phyloP scores from a whole-genome alignment of 2,329 filamentous ascomycete species.

The Fusarium sp. region DNA sequence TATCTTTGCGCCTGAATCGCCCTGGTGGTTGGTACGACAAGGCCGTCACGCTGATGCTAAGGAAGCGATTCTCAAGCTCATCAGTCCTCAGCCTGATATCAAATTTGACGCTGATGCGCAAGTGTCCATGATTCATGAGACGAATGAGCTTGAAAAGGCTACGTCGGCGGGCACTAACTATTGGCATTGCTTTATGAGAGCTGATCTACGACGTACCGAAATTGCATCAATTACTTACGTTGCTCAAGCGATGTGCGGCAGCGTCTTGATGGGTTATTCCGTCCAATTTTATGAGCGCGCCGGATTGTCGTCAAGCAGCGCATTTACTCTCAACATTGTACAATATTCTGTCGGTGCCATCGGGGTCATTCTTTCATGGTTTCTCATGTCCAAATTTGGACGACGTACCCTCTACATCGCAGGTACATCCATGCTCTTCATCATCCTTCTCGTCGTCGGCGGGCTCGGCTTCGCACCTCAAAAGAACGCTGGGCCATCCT shows the following conservation, averaged over 20 bases:
- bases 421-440: constrained; percentile 62
- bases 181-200: constrained; percentile 60
- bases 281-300: constrained; percentile 62
- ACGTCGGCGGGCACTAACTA: constrained; percentile 57
- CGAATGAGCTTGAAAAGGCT: constrained; percentile 59
- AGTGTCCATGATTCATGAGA: constrained; percentile 46
- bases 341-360: constrained; percentile 58
- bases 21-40: constrained; percentile 60
- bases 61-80: constrained; percentile 42
- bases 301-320: constrained; percentile 51
- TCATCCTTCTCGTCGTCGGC: constrained; percentile 58
- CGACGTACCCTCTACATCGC: constrained; percentile 58
- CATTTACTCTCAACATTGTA: constrained; percentile 56
- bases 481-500: constrained; percentile 55
- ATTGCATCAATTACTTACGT: constrained; percentile 59
- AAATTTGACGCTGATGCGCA: constrained; percentile 42
- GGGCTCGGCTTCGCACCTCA: constrained; percentile 64
- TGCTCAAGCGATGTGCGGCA: constrained; percentile 55
- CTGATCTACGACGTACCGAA: constrained; percentile 59
- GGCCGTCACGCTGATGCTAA: constrained; percentile 36
- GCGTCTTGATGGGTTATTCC: constrained; percentile 67
- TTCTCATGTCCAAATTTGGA: constrained; percentile 56
- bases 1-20: constrained; percentile 60
- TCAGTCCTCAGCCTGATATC: constrained; percentile 28
- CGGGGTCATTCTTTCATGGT: constrained; percentile 61